Base-by-base conservation (phyloP, 257 asterid species). In the Capsicum baccatum region DNA sequence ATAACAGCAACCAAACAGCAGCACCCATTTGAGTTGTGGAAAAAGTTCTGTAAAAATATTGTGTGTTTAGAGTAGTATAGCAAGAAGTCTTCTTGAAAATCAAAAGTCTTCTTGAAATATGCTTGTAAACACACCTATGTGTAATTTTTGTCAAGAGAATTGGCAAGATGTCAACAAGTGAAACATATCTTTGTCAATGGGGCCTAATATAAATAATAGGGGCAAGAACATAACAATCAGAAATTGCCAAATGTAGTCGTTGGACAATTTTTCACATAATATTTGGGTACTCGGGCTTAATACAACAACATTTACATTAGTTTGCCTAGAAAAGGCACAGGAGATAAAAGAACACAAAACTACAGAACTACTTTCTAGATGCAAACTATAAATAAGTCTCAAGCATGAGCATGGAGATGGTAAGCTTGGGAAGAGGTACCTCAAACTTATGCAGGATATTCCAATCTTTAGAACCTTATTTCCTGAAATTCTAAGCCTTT, bases 151-250 rank as follows among this genome's bases (percentile, higher is more conserved):
- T 26, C 2, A 26, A 1, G 33, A 26, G 2, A 26, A 26, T 26
- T 26, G 33, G 33, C 33, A 26, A 26, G 33, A 26, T 26, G 33
- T 26, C 33, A 26, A 26, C 33, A 26, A 83, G 81, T 83, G 85
- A 39, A 69, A 83, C 70, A 83, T 33, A 50, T 82, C 67, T 16
- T 82, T 26, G 33, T 48, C 84, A 57, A 69, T 82, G 9, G 74
- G 85, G 42, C 85, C 85, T 83, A 50, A 56, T 17, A 48, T 6
- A 35, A 52, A 42, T 63, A 83, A 1, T 39, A 66, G 16, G 79
- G 47, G 50, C 52, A 48, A 76, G 44, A 52, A 37, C 63, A 76
- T 76, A 52, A 76, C 48, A 52, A 76, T 76, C 62, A 76, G 21
- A 26, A 8, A 26, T 50, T 14, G 50, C 48, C 10, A 33, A 50